Evolutionary conservation across 768 basidiomycete genomes (phyloP).

Genomic region (Pulveroboletus frians): DNA sequence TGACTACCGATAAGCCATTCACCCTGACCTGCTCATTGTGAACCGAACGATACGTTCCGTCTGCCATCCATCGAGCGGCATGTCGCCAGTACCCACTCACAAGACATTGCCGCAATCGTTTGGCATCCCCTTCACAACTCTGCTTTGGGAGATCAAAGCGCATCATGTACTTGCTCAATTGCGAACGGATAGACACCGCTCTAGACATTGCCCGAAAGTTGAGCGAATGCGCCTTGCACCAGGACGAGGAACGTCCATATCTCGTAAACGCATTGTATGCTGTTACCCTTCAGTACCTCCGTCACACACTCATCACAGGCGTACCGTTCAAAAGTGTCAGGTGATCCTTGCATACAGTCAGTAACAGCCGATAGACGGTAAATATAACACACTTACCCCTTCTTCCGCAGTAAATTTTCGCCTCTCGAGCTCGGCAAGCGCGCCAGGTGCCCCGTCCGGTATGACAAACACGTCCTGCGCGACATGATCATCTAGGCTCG

Average conservation of each 20-base stretch:
- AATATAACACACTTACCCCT: constrained; percentile 55
- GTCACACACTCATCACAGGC: neutral
- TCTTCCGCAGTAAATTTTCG: constrained; percentile 98
- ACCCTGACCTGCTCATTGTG: constrained; percentile 71
- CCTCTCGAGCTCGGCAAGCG: constrained; percentile 85
- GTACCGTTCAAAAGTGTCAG: constrained; percentile 88
- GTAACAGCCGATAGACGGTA: neutral
- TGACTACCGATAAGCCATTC: neutral
- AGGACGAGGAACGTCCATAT: constrained; percentile 78
- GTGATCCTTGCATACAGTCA: constrained; percentile 63
- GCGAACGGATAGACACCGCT: constrained; percentile 90
- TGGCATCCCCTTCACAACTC: constrained; percentile 87
- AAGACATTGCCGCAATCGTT: constrained; percentile 78
- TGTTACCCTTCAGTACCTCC: constrained; percentile 29
- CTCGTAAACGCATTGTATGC: constrained; percentile 90
- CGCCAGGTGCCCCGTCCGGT: constrained; percentile 79
- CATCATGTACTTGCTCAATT: constrained; percentile 91
- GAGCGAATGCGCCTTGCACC: constrained; percentile 90
- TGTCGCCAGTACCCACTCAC: constrained; percentile 94
- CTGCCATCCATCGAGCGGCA: constrained; percentile 83
- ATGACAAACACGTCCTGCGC: constrained; percentile 83
- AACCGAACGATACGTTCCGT: constrained; percentile 90
- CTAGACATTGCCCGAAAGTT: constrained; percentile 94
- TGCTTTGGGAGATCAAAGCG: constrained; percentile 78
- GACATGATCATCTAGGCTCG: neutral